Conservation (phyloP, 176 grass and related monocot genomes). For the Carex cristatella region DNA sequence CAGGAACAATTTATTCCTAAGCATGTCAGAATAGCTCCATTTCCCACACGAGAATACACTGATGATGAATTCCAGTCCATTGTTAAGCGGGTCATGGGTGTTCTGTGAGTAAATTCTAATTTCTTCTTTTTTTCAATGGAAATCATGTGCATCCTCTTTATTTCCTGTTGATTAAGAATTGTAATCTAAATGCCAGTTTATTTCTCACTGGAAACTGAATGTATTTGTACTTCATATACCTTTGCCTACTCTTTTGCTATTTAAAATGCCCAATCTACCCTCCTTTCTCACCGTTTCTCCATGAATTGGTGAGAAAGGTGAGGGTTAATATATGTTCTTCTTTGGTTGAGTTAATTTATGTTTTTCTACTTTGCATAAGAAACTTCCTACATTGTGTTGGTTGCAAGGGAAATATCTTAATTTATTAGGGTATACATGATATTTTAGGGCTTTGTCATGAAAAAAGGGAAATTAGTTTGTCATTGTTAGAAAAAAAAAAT, state of each 20-base stretch:
- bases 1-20: conserved; percentile 26
- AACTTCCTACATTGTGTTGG: not conserved
- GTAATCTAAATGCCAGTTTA: not conserved
- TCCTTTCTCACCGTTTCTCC: not conserved
- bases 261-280: not conserved
- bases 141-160: not conserved
- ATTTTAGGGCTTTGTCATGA: not conserved
- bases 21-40: conserved; percentile 39
- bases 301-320: not conserved
- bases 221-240: not conserved
- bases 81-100: conserved; percentile 43
- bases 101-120: conserved; percentile 32
- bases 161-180: not conserved
- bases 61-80: conserved; percentile 54
- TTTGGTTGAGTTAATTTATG: not conserved
- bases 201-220: not conserved
- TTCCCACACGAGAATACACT: conserved; percentile 48
- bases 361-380: not conserved
- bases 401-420: not conserved
- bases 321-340: not conserved
- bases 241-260: not conserved
- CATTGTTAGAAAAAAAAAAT: not conserved
- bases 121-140: not conserved
- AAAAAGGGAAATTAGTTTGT: not conserved
- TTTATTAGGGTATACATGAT: not conserved